Base-by-base conservation (phyloP, 225 moss, liverwort and hornwort genomes). In the Polytrichum commune region DNA sequence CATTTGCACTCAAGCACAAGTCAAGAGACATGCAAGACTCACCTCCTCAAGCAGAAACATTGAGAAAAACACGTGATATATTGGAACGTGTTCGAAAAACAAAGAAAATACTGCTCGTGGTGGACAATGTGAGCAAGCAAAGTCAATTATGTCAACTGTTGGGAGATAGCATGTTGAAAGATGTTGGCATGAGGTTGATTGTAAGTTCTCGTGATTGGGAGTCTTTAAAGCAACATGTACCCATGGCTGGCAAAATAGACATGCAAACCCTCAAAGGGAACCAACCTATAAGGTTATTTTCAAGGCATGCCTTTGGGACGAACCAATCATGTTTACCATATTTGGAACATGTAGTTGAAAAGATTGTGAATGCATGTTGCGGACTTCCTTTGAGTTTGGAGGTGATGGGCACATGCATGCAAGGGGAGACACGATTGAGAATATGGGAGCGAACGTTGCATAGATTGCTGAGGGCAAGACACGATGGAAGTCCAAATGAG, bases 331-430 rank as follows among this genome's bases (percentile, higher is more conserved):
- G 26, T 68, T 27, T 27, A 54, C 13, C 26, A 27, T 54, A 54
- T 55, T 68, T 68, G 26, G 27, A 68, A 9, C 20, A 24, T 8
- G 53, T 68, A 18, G 54, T 16, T 54, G 22, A 55, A 25, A 68
- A 61, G 33, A 70, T 70, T 61, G 70, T 70, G 56, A 24, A 32
- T 6, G 29, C 60, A 8, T 70, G 70, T 33, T 29, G 27, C 38
- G 60, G 70, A n/a, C 61, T 70, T n/a, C 70, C 60, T 5, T 70
- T 70, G 32, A 70, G 60, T 70, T 58, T 70, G 61, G 35, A 70
- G 55, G 70, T 29, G n/a, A 58, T 70, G 32, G 70, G 70, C 29
- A 29, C 7, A 4, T n/a, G 8, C 5, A 60, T 70, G 30, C 18
- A 18, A 23, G 23, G 33, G 22, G 56, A 70, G 26, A 55, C 29